Conservation (phyloP, 164 flowering plant genomes). For the Litsea cubeba region DNA sequence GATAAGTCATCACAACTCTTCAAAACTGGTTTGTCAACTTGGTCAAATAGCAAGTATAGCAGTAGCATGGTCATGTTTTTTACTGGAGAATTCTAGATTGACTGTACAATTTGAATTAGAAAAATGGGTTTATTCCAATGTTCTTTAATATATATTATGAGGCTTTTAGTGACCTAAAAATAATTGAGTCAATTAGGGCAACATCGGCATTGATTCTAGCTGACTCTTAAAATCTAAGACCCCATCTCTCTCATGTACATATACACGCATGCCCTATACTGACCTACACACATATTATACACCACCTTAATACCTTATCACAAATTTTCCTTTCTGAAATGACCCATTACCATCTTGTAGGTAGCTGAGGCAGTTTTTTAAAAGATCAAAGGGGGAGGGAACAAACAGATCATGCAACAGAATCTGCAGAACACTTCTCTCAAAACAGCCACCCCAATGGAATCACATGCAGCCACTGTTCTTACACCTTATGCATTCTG, state of each 20-base stretch:
- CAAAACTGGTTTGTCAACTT: background rate
- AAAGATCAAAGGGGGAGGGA: slow-evolving; percentile 93
- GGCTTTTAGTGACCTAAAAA: too few species aligned
- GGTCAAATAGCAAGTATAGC: background rate
- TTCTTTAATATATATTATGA: too few species aligned
- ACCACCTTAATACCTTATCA: background rate
- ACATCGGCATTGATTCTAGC: too few species aligned
- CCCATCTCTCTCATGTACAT: background rate
- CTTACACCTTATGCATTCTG: slow-evolving; percentile 87
- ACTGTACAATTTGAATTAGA: too few species aligned
- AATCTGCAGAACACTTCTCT: slow-evolving; percentile 84
- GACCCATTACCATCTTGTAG: slow-evolving; percentile 21
- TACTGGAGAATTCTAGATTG: too few species aligned
- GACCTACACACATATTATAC: background rate
- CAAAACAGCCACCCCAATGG: slow-evolving; percentile 96
- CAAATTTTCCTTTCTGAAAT: too few species aligned
- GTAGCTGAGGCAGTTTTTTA: slow-evolving; percentile 79
- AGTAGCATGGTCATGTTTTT: background rate
- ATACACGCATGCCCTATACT: background rate
- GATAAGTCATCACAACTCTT: background rate
- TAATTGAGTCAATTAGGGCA: too few species aligned
- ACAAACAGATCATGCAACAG: slow-evolving; percentile 92
- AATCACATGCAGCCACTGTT: slow-evolving; percentile 82
- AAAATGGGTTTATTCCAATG: too few species aligned
- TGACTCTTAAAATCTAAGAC: too few species aligned